Evolutionary conservation across 108 stramenopile species (phyloP).

Genomic region (Conticribra weissflogii): DNA sequence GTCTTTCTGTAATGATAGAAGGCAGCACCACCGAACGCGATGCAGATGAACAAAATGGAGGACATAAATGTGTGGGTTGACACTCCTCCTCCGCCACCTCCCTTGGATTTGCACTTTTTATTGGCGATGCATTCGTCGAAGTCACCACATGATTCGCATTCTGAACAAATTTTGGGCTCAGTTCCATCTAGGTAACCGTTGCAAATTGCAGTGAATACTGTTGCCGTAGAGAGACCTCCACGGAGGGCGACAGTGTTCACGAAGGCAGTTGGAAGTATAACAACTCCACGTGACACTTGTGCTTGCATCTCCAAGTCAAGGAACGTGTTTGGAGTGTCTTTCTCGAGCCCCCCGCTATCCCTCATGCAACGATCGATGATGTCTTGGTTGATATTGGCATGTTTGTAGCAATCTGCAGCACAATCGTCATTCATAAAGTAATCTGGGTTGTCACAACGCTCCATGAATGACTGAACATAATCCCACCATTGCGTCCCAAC

Average conservation of each 20-base stretch:
- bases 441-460: constrained; percentile 63
- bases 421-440: constrained; percentile 84
- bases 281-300: constrained; percentile 49
- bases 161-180: constrained; percentile 55
- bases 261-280: constrained; percentile 58
- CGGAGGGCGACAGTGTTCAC: constrained; percentile 76
- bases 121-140: constrained; percentile 41
- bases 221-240: constrained; percentile 52
- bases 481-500: constrained; percentile 90
- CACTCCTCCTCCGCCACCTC: constrained; percentile 39
- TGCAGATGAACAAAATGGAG: constrained; percentile 50
- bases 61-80: constrained; percentile 46
- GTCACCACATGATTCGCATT: constrained; percentile 44
- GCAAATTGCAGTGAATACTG: constrained; percentile 73
- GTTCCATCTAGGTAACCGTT: constrained; percentile 72
- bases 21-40: constrained; percentile 57
- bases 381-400: constrained; percentile 49
- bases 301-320: constrained; percentile 69
- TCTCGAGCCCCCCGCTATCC: constrained; percentile 58
- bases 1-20: constrained; percentile 80
- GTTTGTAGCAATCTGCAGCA: constrained; percentile 61
- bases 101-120: constrained; percentile 31
- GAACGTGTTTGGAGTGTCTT: constrained; percentile 56
- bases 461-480: constrained; percentile 80
- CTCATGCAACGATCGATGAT: constrained; percentile 65